Conservation (phyloP, 768 basidiomycete species). For the Xerocomellus dryophilus region DNA sequence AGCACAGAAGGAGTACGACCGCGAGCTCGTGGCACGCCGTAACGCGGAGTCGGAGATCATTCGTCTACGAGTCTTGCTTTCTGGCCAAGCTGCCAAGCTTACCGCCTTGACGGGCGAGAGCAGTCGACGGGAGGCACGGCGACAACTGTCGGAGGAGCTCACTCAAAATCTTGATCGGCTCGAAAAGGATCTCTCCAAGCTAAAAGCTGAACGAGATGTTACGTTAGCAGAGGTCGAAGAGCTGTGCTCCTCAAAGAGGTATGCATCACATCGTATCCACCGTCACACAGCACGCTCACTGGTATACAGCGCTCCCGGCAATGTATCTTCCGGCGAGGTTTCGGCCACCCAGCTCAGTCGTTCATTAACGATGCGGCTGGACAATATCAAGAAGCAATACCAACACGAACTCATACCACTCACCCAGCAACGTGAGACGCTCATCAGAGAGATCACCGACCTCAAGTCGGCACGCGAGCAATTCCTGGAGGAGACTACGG, state of each 20-base stretch:
- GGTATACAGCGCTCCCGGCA: conserved; percentile 26
- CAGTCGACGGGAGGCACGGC: conserved; percentile 72
- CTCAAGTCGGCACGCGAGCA: conserved; percentile 83
- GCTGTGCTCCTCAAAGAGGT: conserved; percentile 74
- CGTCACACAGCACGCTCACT: conserved; percentile 22
- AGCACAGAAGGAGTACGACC: conserved; percentile 92
- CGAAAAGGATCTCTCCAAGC: conserved; percentile 81
- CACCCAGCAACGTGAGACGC: conserved; percentile 72
- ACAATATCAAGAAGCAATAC: conserved; percentile 85
- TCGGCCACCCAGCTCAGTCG: conserved; percentile 50
- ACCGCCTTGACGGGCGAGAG: conserved; percentile 82
- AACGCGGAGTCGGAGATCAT: conserved; percentile 93
- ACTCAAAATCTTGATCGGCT: conserved; percentile 70
- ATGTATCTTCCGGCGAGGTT: conserved; percentile 31
- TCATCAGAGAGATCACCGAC: conserved; percentile 80
- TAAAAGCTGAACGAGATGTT: conserved; percentile 89
- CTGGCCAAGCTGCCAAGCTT: conserved; percentile 85
- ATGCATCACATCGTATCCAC: conserved; percentile 17
- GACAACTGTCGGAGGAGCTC: conserved; percentile 77
- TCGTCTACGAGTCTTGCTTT: conserved; percentile 76
- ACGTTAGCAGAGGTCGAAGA: conserved; percentile 93
- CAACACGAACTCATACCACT: conserved; percentile 83
- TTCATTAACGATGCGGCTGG: conserved; percentile 80
- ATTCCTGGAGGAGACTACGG: conserved; percentile 88
- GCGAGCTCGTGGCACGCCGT: conserved; percentile 80